These are phyloP conservation scores for Botryotinia convoluta DNA, from an alignment of 2,329 filamentous ascomycete species.

Conservation along the genomic window DNA sequence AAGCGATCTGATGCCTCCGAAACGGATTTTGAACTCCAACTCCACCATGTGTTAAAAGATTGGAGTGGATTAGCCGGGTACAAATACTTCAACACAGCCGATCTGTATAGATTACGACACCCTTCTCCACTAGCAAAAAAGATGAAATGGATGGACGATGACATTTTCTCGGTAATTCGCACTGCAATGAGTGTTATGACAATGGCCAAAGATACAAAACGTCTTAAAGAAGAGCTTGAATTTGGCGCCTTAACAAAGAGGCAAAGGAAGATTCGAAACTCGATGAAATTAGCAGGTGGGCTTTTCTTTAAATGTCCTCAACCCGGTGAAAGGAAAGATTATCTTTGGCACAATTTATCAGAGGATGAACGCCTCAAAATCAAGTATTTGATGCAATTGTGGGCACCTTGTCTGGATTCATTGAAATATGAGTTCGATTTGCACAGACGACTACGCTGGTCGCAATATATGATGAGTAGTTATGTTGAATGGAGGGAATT, in stretches of 20 bases:
- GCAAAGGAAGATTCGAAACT: neutral
- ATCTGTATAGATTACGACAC: neutral
- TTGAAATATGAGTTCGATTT: neutral
- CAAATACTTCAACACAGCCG: neutral
- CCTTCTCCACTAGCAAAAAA: neutral
- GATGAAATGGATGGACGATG: neutral
- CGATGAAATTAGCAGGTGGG: neutral
- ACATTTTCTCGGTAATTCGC: neutral
- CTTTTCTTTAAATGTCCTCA: neutral
- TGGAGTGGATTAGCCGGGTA: neutral
- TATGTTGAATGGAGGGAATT: neutral
- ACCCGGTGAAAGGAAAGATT: too few species aligned
- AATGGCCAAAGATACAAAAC: neutral
- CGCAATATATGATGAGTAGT: neutral
- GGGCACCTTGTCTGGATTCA: neutral
- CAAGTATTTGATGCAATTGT: neutral
- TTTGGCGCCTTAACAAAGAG: neutral
- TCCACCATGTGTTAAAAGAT: neutral
- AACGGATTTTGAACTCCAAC: neutral
- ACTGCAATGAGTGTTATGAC: neutral
- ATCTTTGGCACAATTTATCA: neutral
- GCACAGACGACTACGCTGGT: neutral
- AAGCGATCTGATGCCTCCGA: neutral
- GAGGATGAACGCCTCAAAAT: neutral
- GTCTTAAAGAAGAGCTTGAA: neutral